Evolutionary conservation across 331 rosid genomes (phyloP), one percentile per base, ranked within the genome.

Genomic region (Pyracantha coccinea): DNA sequence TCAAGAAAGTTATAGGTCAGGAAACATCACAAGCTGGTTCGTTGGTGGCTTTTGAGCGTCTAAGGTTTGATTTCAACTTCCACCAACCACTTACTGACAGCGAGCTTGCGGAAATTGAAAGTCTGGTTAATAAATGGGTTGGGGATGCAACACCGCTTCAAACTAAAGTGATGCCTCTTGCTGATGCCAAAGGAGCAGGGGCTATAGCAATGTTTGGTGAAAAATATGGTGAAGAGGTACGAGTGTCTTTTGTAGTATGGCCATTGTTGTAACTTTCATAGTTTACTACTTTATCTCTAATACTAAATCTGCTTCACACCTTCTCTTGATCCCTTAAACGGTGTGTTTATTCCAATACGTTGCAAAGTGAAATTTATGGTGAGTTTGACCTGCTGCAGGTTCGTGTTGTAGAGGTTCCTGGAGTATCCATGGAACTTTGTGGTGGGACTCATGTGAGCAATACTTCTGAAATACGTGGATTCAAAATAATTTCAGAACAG

Each of bases 11-110:
- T 82, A 81, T 94, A 28, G 97, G 96, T 67, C 95, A 85, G 74
- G 98, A 94, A 81, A 94, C 95, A 65, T 91, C 96, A 65, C 98
- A 91, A 90, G 98, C 98, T 80, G 98, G 98, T 86, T 94, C 97
- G 35, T 79, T 91, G 84, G 98, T 91, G 66, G 91, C 94, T 57
- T 94, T 94, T 86, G 97, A 94, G 69, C 93, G 98, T 68, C 89
- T 94, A 65, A 88, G 98, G 68, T 94, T 94, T 80, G 98, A 94
- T 85, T 94, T 94, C 90, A 94, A 90, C 82, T 90, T 89, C 80
- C 98, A 87, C 76, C 92, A 82, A 66, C 86, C 95, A 55, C 86
- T 91, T 79, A 83, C 67, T 59, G 96, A 91, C 65, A 71, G 76
- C 21, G 98, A 93, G 84, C 86, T 89, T 77, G 55, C 67, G 52